phyloP scores from a whole-genome alignment of 805 yeast genomes.

The Suhomyces vadensis region DNA sequence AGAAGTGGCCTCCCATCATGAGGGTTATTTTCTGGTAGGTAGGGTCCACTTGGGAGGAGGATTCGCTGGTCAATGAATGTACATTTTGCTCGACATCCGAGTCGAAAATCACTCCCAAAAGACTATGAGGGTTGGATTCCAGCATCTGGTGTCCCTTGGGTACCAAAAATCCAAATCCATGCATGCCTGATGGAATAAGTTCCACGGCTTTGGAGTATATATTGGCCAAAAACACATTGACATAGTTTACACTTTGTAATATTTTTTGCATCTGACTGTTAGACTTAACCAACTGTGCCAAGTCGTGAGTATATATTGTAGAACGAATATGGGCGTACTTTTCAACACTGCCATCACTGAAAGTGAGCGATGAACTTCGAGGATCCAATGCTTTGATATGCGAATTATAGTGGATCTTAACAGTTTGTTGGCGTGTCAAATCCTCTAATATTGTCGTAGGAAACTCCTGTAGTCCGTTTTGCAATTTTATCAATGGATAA shows the following conservation, averaged over 20 bases:
- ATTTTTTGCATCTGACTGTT: slow-evolving; percentile 19
- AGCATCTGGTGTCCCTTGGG: slow-evolving; percentile 43
- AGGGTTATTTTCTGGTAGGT: slow-evolving; percentile 73
- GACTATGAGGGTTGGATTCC: slow-evolving; percentile 8
- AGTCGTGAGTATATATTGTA: slow-evolving; percentile 50
- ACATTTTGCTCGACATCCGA: slow-evolving; percentile 71
- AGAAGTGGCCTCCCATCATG: slow-evolving; percentile 85
- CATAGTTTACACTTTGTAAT: slow-evolving; percentile 34
- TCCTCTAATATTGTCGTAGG: slow-evolving; percentile 45
- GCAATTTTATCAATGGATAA: slow-evolving; percentile 63
- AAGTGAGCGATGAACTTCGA: slow-evolving; percentile 1
- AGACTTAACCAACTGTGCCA: slow-evolving; percentile 34
- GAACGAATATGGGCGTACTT: slow-evolving; percentile 59
- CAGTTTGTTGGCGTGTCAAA: slow-evolving; percentile 41
- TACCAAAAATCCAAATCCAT: slow-evolving; percentile 87
- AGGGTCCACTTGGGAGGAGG: slow-evolving; percentile 9
- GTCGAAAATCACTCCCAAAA: slow-evolving; percentile 89
- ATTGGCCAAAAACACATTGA: slow-evolving; percentile 65
- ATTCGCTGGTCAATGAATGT: background rate
- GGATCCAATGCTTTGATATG: slow-evolving; percentile 22
- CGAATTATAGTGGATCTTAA: slow-evolving; percentile 35
- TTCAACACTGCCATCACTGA: slow-evolving; percentile 9
- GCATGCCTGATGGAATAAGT: slow-evolving; percentile 35
- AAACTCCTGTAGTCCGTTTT: slow-evolving; percentile 56
- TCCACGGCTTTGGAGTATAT: slow-evolving; percentile 42